Conservation (phyloP, 352 stramenopile species). For the Thalassiosira ordinaria region DNA sequence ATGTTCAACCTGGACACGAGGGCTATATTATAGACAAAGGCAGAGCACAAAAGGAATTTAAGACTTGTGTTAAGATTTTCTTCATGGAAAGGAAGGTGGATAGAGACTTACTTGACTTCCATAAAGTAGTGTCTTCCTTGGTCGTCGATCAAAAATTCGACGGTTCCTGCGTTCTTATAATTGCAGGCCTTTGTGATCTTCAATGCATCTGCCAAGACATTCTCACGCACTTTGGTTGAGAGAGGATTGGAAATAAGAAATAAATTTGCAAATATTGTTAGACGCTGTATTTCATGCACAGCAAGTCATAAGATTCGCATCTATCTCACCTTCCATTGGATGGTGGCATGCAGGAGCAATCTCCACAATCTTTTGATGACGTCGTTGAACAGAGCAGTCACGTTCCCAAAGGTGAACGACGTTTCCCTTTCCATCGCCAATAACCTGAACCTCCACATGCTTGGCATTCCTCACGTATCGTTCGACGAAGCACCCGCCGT, state of each 20-base stretch:
- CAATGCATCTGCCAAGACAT: constrained; percentile 67
- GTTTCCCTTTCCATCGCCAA: constrained; percentile 94
- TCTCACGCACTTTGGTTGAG: constrained; percentile 63
- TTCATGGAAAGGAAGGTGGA: not conserved
- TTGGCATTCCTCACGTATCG: constrained; percentile 94
- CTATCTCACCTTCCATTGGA: constrained; percentile 64
- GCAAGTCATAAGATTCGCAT: not conserved
- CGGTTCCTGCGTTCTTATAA: constrained; percentile 96
- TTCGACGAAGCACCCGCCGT: constrained; percentile 95
- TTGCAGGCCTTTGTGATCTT: constrained; percentile 86
- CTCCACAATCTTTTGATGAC: constrained; percentile 98
- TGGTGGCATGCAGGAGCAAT: constrained; percentile 91
- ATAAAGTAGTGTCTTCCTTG: constrained; percentile 91
- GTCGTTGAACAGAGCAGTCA: constrained; percentile 97
- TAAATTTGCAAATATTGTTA: too few species aligned
- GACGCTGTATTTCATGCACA: not conserved
- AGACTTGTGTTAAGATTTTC: too few species aligned
- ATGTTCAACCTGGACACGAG: constrained; percentile 92
- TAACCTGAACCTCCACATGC: constrained; percentile 98
- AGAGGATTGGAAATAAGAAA: too few species aligned
- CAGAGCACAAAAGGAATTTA: too few species aligned
- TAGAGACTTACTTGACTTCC: constrained; percentile 93
- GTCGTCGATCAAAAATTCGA: constrained; percentile 98
- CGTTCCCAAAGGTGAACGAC: constrained; percentile 95
- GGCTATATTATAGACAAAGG: too few species aligned